Evolutionary conservation across 371 early-diverging fungal species (phyloP).

Genomic region (Paraphysoderma sedebokerense): DNA sequence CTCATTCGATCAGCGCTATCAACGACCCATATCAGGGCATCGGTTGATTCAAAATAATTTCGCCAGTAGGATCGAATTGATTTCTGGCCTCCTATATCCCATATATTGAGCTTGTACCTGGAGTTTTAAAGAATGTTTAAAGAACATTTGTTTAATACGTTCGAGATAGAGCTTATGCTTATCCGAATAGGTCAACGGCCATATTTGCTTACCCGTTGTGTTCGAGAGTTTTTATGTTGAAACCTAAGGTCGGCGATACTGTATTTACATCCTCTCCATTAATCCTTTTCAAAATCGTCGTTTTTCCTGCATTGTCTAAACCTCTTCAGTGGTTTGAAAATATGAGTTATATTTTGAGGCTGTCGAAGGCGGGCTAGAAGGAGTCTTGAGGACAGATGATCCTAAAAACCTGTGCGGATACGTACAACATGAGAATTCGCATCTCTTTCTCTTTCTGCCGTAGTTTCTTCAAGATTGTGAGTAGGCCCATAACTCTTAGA

Average conservation of each 20-base stretch:
- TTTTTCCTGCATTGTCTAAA: conserved; percentile 98
- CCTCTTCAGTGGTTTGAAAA: conserved; percentile 33
- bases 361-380: background rate
- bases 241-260: conserved; percentile 96
- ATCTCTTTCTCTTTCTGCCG: conserved; percentile 75
- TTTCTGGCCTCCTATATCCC: conserved; percentile 99
- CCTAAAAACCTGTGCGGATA: background rate
- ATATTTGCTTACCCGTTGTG: conserved; percentile 39
- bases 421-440: conserved; percentile 72
- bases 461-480: conserved; percentile 82
- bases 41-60: conserved; percentile 98
- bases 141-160: background rate
- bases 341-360: background rate
- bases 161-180: background rate
- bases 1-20: conserved; percentile 82
- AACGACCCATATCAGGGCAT: conserved; percentile 97
- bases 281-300: conserved; percentile 88
- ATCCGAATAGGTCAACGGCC: too few relatives aligned
- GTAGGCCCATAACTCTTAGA: conserved; percentile 94
- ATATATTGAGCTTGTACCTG: conserved; percentile 62
- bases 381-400: background rate
- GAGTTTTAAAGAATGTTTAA: background rate
- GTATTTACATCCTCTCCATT: conserved; percentile 77
- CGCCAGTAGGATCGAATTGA: conserved; percentile 96
- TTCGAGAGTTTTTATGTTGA: conserved; percentile 86